A percentile compares a stretch with the other conserved stretches of the same genome.
Conservation (phyloP, 371 early-diverging fungal species). For the Phascolomyces articulosus region DNA sequence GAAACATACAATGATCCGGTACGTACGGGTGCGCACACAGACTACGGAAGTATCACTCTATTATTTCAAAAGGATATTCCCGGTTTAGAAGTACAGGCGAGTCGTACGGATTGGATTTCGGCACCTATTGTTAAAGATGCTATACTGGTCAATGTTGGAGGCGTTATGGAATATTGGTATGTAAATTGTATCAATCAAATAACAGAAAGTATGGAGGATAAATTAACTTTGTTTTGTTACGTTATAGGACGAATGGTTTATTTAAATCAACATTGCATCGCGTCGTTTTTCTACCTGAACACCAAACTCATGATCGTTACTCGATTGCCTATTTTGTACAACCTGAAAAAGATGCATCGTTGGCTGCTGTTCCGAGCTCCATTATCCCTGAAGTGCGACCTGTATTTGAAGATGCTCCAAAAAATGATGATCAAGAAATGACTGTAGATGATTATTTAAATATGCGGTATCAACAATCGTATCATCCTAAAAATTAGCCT, state of each 20-base stretch:
- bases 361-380: slow-evolving; percentile 16
- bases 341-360: slow-evolving; percentile 9
- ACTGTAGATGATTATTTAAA: slow-evolving; percentile 7
- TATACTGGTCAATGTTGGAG: slow-evolving; percentile 66
- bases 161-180: slow-evolving; percentile 64
- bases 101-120: slow-evolving; percentile 45
- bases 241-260: slow-evolving; percentile 45
- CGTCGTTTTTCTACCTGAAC: slow-evolving; percentile 54
- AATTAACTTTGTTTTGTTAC: no score
- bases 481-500: neutral
- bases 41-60: slow-evolving; percentile 66
- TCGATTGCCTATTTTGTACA: slow-evolving; percentile 67
- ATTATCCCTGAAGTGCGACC: slow-evolving; percentile 8
- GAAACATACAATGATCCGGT: slow-evolving; percentile 16
- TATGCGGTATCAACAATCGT: slow-evolving; percentile 1
- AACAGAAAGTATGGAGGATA: no score
- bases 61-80: slow-evolving; percentile 61
- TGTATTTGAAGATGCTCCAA: neutral
- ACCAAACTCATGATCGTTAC: slow-evolving; percentile 45
- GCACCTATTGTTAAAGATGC: slow-evolving; percentile 54
- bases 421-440: neutral
- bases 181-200: no score
- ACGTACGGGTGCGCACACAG: slow-evolving; percentile 37
- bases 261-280: slow-evolving; percentile 67
- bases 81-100: slow-evolving; percentile 61